Evolutionary conservation across 1,284 basidiomycete genomes (phyloP).

Genomic region (Leccinum pachyderme): DNA sequence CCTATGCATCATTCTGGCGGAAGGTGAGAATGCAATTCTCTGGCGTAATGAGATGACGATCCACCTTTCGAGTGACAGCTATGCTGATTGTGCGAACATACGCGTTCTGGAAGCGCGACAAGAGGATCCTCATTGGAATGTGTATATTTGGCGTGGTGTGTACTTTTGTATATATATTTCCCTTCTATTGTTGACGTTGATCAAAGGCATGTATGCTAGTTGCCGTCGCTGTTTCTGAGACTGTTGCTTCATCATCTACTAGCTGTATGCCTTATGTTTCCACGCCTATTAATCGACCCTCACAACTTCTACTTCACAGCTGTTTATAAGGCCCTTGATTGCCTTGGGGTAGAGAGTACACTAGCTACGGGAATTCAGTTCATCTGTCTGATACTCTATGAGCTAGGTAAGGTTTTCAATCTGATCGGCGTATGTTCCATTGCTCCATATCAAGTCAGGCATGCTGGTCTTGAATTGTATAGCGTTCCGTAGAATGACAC

Average conservation of each 20-base stretch:
- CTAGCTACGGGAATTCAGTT: slow-evolving; percentile 12
- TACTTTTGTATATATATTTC: not conserved
- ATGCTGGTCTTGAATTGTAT: slow-evolving; percentile 22
- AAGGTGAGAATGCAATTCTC: slow-evolving; percentile 12
- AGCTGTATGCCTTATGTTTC: slow-evolving; percentile 3
- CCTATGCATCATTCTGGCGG: slow-evolving; percentile 17
- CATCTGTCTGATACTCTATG: slow-evolving; percentile 17
- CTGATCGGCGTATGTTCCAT: not conserved
- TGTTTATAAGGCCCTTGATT: slow-evolving; percentile 15
- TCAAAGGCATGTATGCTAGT: slow-evolving; percentile 8
- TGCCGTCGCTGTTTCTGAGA: slow-evolving; percentile 16
- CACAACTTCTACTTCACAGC: slow-evolving; percentile 3
- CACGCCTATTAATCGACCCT: not conserved
- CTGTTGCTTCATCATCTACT: slow-evolving; percentile 5
- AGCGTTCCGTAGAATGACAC: slow-evolving; percentile 19
- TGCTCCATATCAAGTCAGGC: slow-evolving; percentile 4
- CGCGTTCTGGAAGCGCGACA: slow-evolving; percentile 20
- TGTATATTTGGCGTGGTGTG: slow-evolving; percentile 15
- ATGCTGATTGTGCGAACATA: slow-evolving; percentile 27
- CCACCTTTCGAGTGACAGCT: slow-evolving; percentile 1
- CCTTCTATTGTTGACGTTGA: not conserved
- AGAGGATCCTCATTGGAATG: slow-evolving; percentile 19
- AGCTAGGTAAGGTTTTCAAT: slow-evolving; percentile 8
- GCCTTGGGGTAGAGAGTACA: slow-evolving; percentile 8
- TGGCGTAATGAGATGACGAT: not conserved